Conservation (phyloP, 345 rosid species). For the Hibiscus tridactylites region DNA sequence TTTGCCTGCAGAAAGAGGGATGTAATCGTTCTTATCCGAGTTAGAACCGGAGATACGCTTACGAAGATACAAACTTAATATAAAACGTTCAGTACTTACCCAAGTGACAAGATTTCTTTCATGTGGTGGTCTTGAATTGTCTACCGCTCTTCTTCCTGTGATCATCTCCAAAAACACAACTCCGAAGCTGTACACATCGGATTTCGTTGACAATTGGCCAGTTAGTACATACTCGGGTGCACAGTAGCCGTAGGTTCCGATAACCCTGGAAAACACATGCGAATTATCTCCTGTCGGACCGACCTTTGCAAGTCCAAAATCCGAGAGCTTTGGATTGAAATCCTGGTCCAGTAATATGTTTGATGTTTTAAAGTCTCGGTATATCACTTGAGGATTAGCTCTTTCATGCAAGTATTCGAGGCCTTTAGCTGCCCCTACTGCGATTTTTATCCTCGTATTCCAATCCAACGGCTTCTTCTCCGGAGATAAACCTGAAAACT, state of each 20-base stretch:
- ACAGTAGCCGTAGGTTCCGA: conserved; percentile 83
- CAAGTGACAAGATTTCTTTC: conserved; percentile 62
- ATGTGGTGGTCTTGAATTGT: conserved; percentile 43
- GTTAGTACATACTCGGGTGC: conserved; percentile 70
- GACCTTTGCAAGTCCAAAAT: conserved; percentile 78
- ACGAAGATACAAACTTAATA: not conserved
- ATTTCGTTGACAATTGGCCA: conserved; percentile 58
- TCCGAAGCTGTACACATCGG: conserved; percentile 82
- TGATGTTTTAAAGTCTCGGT: conserved; percentile 74
- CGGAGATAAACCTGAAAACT: conserved; percentile 33
- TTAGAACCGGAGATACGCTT: not conserved
- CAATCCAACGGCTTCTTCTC: conserved; percentile 49
- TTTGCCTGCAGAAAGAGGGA: conserved; percentile 46
- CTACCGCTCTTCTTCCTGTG: conserved; percentile 76
- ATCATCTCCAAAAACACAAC: conserved; percentile 74
- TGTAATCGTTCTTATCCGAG: not conserved
- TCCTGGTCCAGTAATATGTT: conserved; percentile 51
- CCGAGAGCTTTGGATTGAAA: conserved; percentile 71
- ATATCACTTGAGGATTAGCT: conserved; percentile 68
- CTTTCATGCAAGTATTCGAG: conserved; percentile 71
- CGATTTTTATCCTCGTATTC: conserved; percentile 64
- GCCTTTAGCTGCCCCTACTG: conserved; percentile 73
- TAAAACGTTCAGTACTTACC: conserved; percentile 31
- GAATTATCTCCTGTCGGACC: conserved; percentile 66
- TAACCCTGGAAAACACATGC: conserved; percentile 73